Percentiles rank a stretch among this genome's conserved stretches.
phyloP scores from a whole-genome alignment of 495 filamentous ascomycete species.

The Hypoxylon perforatum region DNA sequence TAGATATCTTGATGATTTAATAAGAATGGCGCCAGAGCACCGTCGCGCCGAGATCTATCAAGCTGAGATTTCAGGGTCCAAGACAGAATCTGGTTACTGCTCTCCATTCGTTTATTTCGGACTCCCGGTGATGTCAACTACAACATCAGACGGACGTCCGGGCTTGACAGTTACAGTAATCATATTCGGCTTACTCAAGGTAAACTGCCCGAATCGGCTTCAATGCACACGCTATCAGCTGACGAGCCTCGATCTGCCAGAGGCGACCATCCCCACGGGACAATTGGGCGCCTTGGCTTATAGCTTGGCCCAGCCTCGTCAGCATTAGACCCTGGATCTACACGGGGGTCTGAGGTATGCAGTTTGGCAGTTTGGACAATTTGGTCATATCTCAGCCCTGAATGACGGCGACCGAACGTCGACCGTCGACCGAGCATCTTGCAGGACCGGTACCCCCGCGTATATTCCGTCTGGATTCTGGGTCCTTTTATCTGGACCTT shows the following conservation, averaged over 20 bases:
- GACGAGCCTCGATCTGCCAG: conserved; percentile 19
- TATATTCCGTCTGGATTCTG: too few relatives aligned
- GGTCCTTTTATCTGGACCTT: conserved; percentile 1
- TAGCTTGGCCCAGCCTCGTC: conserved; percentile 34
- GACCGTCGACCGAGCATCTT: too few relatives aligned
- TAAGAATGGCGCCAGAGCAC: not conserved
- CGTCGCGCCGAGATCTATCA: not conserved
- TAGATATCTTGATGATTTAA: conserved; percentile 10
- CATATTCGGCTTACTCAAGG: conserved; percentile 41
- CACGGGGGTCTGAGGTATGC: conserved; percentile 15
- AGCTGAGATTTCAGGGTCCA: conserved; percentile 6
- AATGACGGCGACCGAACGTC: not conserved
- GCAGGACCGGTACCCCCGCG: conserved; percentile 15
- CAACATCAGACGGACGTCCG: conserved; percentile 39
- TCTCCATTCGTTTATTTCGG: conserved; percentile 32
- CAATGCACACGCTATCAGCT: conserved; percentile 27
- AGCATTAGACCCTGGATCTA: conserved; percentile 20
- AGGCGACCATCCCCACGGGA: conserved; percentile 3
- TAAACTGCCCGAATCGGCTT: conserved; percentile 31
- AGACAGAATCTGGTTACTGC: conserved; percentile 9
- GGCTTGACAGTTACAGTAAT: conserved; percentile 37
- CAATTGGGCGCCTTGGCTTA: conserved; percentile 27
- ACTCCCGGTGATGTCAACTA: conserved; percentile 40
- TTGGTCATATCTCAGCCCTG: conserved; percentile 6
- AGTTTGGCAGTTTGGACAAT: not conserved